A percentile compares a stretch with the other conserved stretches of the same genome.
Evolutionary conservation across 2,329 filamentous ascomycete genomes (phyloP).

Genomic region (Botrytis pseudocinerea): DNA sequence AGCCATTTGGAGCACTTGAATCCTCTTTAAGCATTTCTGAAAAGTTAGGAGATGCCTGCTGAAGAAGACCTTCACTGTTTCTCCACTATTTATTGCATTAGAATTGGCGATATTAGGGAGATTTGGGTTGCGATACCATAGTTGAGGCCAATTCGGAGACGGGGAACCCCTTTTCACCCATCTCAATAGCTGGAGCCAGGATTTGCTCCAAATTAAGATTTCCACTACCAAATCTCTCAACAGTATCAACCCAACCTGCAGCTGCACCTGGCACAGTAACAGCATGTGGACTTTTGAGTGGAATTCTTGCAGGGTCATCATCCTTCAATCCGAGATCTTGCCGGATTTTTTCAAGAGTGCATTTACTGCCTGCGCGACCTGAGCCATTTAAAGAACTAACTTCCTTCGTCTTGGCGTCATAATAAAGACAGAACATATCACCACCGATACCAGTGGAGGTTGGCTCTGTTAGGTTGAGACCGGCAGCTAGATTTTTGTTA

Average conservation of each 20-base stretch:
- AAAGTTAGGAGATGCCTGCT: slow-evolving; percentile 78
- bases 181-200: slow-evolving; percentile 75
- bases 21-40: slow-evolving; percentile 85
- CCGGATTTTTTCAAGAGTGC: slow-evolving; percentile 68
- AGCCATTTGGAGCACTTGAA: slow-evolving; percentile 64
- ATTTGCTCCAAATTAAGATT: slow-evolving; percentile 76
- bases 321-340: slow-evolving; percentile 66
- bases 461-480: slow-evolving; percentile 90
- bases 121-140: slow-evolving; percentile 31
- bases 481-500: slow-evolving; percentile 64
- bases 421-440: slow-evolving; percentile 61
- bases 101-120: neutral
- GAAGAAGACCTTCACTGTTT: slow-evolving; percentile 61
- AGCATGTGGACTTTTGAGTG: slow-evolving; percentile 73
- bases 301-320: slow-evolving; percentile 61
- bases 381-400: slow-evolving; percentile 90
- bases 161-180: slow-evolving; percentile 87
- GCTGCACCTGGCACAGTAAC: slow-evolving; percentile 88
- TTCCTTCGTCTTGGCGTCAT: slow-evolving; percentile 60
- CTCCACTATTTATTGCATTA: slow-evolving; percentile 62
- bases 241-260: slow-evolving; percentile 88
- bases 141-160: slow-evolving; percentile 68
- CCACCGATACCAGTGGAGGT: slow-evolving; percentile 92
- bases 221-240: slow-evolving; percentile 87
- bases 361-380: slow-evolving; percentile 73